Base-by-base conservation (phyloP, 139 green algal genomes). In the Ulvella scutata region DNA sequence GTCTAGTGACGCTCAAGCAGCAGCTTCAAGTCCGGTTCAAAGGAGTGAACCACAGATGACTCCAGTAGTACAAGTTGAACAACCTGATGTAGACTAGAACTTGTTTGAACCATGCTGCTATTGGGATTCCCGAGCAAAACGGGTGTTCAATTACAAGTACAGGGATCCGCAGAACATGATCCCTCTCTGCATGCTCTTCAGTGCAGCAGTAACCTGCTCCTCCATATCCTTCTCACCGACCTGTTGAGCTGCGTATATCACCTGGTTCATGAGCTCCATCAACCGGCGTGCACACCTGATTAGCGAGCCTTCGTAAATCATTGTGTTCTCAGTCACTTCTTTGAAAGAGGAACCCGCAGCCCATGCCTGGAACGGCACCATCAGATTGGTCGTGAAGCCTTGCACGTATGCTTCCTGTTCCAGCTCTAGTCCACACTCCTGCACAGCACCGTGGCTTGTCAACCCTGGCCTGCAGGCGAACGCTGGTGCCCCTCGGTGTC, bases 101-200 rank as follows among this genome's bases (percentile, higher is more conserved):
- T n/a, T n/a, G n/a, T n/a, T n/a, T n/a, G n/a, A n/a, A n/a, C n/a
- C n/a, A n/a, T n/a, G n/a, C n/a, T n/a, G n/a, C n/a, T n/a, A n/a
- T n/a, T n/a, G n/a, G n/a, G n/a, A n/a, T n/a, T n/a, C n/a, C n/a
- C n/a, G n/a, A n/a, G n/a, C n/a, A n/a, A n/a, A n/a, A n/a, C n/a
- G n/a, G n/a, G n/a, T n/a, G n/a, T n/a, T n/a, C n/a, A n/a, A n/a
- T n/a, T n/a, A 95, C 28, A 98, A 79, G 79, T 98, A 99, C 9
- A 99, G 80, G 2, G 86, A 94, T 3, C 91, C 90, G 4, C 92
- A 88, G 83, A 98, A 99, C 76, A 97, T 93, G 78, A 99, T 91
- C 77, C 91, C 94, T 2, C 92, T 51, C 26, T 90, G 81, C 1
- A 99, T 90, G 7, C 81, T 90, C 23, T 85, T 79, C 34, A 83